Base-by-base conservation (phyloP, 495 filamentous ascomycete species). In the Rostrohypoxylon terebratum region DNA sequence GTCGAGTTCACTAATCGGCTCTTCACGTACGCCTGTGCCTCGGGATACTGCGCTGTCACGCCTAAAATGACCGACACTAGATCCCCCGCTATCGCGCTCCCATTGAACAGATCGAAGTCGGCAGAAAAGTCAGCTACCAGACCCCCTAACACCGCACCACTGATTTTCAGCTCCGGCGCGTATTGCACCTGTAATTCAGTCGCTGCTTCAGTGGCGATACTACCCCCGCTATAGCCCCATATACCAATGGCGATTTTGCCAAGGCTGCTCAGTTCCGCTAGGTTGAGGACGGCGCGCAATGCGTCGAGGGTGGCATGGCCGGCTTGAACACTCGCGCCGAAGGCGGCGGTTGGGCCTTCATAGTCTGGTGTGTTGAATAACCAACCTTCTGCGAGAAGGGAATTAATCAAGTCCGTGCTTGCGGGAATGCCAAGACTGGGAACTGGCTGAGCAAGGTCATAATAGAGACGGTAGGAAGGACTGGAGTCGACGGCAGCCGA, bases 141-240 rank as follows among this genome's bases (percentile, higher is more conserved):
- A 8, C 87, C 87, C 1, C 88, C 88, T 3, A 86, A 51, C 0
- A 82, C 83, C 47, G 81, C 83, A 16, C 86, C 87, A 21, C 78
- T 79, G 70, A 89, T 81, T 28, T 80, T 63, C 2, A 90, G 73
- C 42, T 87, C 83, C 0, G 87, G 84, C 0, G 87, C 88, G 72
- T 90, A 90, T 16, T 77, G 75, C 11, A 75, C 77, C 31, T 88
- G 83, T 23, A 89, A 68, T 68, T 87, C 84, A 20, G 82, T 83
- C 0, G 86, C 87, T 79, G 81, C 87, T 60, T 86, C 86, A 2
- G 80, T 85, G 0, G 87, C 86, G 34, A 89, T 78, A 4, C 82
- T 79, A 36, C 87, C 88, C 28, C 87, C 86, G 11, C 84, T 87
- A 71, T 88, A 90, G 2, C 87, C 87, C 83, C 84, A 88, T 50